Percentiles rank a stretch among this genome's conserved stretches.
These are phyloP conservation scores for Magnolia changhungtana DNA, from an alignment of 164 flowering plant species.

Conservation along the genomic window DNA sequence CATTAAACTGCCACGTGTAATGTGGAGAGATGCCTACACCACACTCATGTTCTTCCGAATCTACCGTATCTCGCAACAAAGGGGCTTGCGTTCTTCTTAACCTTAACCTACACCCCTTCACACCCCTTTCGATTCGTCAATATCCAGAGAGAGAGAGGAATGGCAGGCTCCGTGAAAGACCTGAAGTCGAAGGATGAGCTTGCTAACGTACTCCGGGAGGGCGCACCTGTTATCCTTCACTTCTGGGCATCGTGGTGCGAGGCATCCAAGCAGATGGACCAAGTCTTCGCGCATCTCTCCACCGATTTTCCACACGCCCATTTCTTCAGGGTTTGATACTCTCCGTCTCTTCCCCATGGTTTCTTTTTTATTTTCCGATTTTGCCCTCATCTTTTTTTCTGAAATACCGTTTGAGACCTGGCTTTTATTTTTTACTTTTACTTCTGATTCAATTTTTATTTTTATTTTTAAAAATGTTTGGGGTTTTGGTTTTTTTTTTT, in stretches of 20 bases:
- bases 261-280: constrained; percentile 97
- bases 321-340: constrained; percentile 62
- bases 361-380: neutral
- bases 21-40: too few relatives aligned
- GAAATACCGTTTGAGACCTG: neutral
- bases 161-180: constrained; percentile 79
- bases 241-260: constrained; percentile 99
- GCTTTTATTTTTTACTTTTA: neutral
- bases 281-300: constrained; percentile 83
- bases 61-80: too few relatives aligned
- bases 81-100: neutral
- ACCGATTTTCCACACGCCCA: constrained; percentile 79
- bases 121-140: neutral
- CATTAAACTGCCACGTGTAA: too few relatives aligned
- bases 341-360: neutral
- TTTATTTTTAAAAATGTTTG: neutral
- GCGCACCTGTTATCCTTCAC: constrained; percentile 59
- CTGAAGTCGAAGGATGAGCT: constrained; percentile 69
- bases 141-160: constrained; percentile 3
- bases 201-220: constrained; percentile 31
- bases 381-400: neutral
- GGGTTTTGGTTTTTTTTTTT: neutral
- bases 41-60: too few relatives aligned
- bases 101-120: neutral
- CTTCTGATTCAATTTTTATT: neutral